Percentiles rank a stretch among this genome's conserved stretches.
phyloP scores from a whole-genome alignment of 1,139 yeast species.

The Yamadazyma siamensis region DNA sequence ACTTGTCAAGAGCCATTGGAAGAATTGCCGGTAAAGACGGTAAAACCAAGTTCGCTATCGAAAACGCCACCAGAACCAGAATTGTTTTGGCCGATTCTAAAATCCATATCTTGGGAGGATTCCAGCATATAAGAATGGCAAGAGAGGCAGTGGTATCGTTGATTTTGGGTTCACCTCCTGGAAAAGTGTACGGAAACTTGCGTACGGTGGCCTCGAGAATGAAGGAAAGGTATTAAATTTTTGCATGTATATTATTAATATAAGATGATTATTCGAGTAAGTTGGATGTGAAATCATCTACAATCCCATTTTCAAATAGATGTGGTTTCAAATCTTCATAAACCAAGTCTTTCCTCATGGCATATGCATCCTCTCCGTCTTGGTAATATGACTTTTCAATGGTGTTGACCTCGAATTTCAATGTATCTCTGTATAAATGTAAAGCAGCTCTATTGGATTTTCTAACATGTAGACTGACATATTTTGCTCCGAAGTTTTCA shows the following conservation, averaged over 20 bases:
- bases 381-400: conserved; percentile 89
- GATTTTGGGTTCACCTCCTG: conserved; percentile 97
- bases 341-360: conserved; percentile 72
- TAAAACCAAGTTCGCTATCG: conserved; percentile 96
- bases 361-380: conserved; percentile 98
- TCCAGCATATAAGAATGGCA: conserved; percentile 95
- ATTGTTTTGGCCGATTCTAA: conserved; percentile 95
- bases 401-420: conserved; percentile 74
- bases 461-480: conserved; percentile 91
- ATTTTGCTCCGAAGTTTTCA: conserved; percentile 78
- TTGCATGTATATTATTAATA: conserved; percentile 1
- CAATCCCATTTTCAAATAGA: conserved; percentile 35
- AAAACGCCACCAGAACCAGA: conserved; percentile 96
- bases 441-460: conserved; percentile 92
- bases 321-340: conserved; percentile 61
- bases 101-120: conserved; percentile 95
- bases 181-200: conserved; percentile 94
- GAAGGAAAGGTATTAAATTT: conserved; percentile 80
- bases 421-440: conserved; percentile 84
- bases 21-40: conserved; percentile 99
- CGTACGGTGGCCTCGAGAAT: conserved; percentile 95
- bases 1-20: conserved; percentile 96
- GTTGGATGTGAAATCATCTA: conserved; percentile 51
- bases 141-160: conserved; percentile 93
- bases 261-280: conserved; percentile 18